Evolutionary conservation across 257 asterid species (phyloP), one percentile per base, ranked within the genome.

Genomic region (Penstemon davidsonii): DNA sequence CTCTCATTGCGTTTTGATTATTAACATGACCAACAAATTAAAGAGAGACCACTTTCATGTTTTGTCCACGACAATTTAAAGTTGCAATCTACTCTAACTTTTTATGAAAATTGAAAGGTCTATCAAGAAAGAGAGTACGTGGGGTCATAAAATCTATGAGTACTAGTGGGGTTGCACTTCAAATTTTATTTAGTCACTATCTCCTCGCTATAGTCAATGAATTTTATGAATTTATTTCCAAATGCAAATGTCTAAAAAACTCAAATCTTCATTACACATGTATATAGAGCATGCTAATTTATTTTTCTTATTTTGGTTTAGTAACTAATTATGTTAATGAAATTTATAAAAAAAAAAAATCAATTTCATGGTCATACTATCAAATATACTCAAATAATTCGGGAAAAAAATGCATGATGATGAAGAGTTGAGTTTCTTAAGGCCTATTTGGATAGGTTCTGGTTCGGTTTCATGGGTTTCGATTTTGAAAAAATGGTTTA

Each of bases 21-120:
- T 68, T 59, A 46, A 63, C 12, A 75, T 64, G 50, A 70, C 70
- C 61, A 25, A 2, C 33, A 49, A 49, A 3, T 49, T 12, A 47
- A 2, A 18, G 13, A 63, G 7, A 62, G 15, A 15, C 25, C 55
- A 60, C 68, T 68, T 75, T 50, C 10, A 62, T 62, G 25, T 46
- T 67, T 57, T 68, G 58, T 72, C 67, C 68, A 45, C 70, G 62
- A 54, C 73, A 43, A 19, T 55, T 66, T 56, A 55, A 70, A 76
- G 64, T 71, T 61, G 71, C 62, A 62, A 62, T 72, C 74, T 55
- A 72, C 38, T 36, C 5, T 53, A 13, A 25, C 39, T 50, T 77
- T 46, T 8, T 1, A 40, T 55, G 12, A 11, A 49, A 63, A 5
- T 25, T n/a, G 47, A 7, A 53, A 65, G 39, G 33, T 67, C 43